phyloP scores from a whole-genome alignment of 75 land plant species.

The Cryptomeria japonica region DNA sequence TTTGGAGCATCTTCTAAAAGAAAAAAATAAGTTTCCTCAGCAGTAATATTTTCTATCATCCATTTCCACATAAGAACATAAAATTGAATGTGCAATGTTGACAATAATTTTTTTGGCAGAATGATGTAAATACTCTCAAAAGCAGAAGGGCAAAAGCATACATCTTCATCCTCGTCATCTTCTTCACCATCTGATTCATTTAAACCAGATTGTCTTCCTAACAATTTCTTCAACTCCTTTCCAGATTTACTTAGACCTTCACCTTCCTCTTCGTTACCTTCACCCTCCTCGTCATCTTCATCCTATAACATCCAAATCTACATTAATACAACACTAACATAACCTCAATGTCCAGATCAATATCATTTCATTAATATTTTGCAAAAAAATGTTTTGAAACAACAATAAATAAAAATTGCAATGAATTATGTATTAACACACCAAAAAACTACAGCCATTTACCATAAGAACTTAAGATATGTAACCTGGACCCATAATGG shows the following conservation, averaged over 20 bases:
- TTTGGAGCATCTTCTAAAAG: background rate
- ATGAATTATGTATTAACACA: background rate
- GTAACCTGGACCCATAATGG: background rate
- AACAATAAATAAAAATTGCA: background rate
- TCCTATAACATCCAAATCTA: conserved; percentile 40
- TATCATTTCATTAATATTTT: background rate
- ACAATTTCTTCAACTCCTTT: conserved; percentile 92
- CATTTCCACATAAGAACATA: background rate
- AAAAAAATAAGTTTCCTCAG: background rate
- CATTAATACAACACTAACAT: background rate
- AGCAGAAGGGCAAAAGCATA: conserved; percentile 21
- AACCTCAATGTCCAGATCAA: background rate
- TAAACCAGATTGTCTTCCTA: conserved; percentile 69
- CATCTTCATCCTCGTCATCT: conserved; percentile 91
- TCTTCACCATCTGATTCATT: conserved; percentile 89
- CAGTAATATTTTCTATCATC: background rate
- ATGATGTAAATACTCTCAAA: background rate
- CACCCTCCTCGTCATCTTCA: conserved; percentile 72
- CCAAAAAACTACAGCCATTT: background rate
- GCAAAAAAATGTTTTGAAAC: background rate
- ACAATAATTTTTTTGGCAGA: background rate
- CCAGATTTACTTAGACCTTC: conserved; percentile 92
- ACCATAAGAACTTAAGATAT: background rate
- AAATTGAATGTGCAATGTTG: background rate
- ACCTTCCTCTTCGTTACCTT: conserved; percentile 67